Conservation (phyloP, 768 basidiomycete genomes). For the Boletellus emodensis region DNA sequence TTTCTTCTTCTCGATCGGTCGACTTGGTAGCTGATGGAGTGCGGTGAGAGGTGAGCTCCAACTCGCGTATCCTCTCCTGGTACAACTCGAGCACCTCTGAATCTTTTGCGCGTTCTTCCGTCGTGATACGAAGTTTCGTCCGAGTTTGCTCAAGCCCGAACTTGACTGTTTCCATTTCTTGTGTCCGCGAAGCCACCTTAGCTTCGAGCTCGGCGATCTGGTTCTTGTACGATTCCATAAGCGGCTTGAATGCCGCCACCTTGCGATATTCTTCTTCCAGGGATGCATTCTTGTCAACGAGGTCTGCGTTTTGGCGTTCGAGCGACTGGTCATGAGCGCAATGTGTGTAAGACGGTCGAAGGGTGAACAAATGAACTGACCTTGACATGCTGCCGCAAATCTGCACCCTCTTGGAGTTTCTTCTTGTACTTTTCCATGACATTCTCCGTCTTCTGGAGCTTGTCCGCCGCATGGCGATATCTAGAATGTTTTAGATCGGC, state of each 20-base stretch:
- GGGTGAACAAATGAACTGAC: conserved; percentile 36
- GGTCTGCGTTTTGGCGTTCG: conserved; percentile 88
- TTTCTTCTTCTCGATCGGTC: conserved; percentile 19
- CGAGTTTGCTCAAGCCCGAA: conserved; percentile 76
- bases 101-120: conserved; percentile 71
- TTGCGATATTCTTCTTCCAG: conserved; percentile 93
- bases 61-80: conserved; percentile 86
- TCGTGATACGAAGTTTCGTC: conserved; percentile 62
- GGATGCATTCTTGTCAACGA: conserved; percentile 87
- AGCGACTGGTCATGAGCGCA: conserved; percentile 49
- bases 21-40: conserved; percentile 33
- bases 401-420: conserved; percentile 93
- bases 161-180: conserved; percentile 68
- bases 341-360: background rate
- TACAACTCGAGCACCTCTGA: conserved; percentile 83
- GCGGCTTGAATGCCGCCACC: conserved; percentile 77
- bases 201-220: conserved; percentile 80
- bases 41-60: conserved; percentile 66
- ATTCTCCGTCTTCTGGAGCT: conserved; percentile 89
- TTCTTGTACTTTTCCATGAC: conserved; percentile 99
- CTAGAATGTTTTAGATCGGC: conserved; percentile 35
- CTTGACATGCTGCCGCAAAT: conserved; percentile 82
- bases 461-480: conserved; percentile 89
- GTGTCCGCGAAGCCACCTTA: conserved; percentile 58
- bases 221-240: conserved; percentile 89